Percentiles rank a stretch among this genome's conserved stretches.
Evolutionary conservation across 352 stramenopile genomes (phyloP).

Genomic region (Globisporangium viniferum): DNA sequence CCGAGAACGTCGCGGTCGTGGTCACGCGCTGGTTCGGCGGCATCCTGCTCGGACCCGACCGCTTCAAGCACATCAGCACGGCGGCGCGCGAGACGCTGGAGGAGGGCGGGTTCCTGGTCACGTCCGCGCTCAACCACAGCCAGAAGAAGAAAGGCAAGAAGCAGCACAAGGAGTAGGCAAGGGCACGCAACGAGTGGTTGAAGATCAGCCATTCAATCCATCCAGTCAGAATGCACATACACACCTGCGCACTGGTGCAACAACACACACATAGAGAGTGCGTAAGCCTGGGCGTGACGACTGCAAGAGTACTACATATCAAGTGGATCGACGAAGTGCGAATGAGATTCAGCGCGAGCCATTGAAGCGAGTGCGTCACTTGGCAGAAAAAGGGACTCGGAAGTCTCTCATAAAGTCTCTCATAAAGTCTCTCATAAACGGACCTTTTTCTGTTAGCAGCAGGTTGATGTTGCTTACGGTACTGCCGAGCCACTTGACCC

Average conservation of each 20-base stretch:
- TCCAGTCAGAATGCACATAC: neutral
- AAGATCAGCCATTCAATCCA: neutral
- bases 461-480: constrained; percentile 2
- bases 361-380: constrained; percentile 3
- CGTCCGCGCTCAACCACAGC: constrained; percentile 20
- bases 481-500: constrained; percentile 1
- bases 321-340: neutral
- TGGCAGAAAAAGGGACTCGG: constrained; percentile 10
- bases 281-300: neutral
- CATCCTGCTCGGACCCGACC: constrained; percentile 78
- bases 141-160: constrained; percentile 57
- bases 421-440: constrained; percentile 10
- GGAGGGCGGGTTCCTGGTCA: constrained; percentile 53
- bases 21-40: constrained; percentile 86
- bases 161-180: constrained; percentile 11
- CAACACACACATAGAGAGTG: neutral
- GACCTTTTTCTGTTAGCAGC: neutral
- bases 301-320: neutral
- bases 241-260: neutral
- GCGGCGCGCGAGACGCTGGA: constrained; percentile 72
- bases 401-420: constrained; percentile 15
- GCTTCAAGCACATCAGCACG: constrained; percentile 86
- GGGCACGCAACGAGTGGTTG: neutral
- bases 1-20: constrained; percentile 78
- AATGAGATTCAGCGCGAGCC: constrained; percentile 4